Evolutionary conservation across 306 rosid genomes (phyloP).

Genomic region (Castanospermum australe): DNA sequence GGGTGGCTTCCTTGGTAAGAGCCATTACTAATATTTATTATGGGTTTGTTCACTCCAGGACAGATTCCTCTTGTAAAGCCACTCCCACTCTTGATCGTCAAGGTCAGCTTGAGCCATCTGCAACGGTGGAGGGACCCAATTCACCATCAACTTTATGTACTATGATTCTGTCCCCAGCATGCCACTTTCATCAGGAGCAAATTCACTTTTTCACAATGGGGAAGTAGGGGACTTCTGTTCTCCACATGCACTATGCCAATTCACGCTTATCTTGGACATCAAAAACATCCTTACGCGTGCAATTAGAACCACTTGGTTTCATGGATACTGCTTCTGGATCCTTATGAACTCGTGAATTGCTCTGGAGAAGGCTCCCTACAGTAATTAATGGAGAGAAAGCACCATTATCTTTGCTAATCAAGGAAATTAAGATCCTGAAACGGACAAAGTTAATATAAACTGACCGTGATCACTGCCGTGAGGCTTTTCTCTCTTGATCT

Average conservation of each 20-base stretch:
- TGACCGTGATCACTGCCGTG: background rate
- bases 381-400: background rate
- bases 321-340: background rate
- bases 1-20: background rate
- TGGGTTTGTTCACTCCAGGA: too few relatives aligned
- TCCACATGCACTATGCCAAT: too few relatives aligned
- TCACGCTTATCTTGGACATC: background rate
- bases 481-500: background rate
- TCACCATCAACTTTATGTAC: background rate
- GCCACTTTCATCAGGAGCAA: background rate
- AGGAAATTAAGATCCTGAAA: background rate
- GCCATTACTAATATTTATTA: background rate
- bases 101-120: background rate
- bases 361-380: background rate
- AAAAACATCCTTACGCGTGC: background rate
- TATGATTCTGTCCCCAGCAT: background rate
- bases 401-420: background rate
- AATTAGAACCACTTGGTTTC: background rate
- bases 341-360: background rate
- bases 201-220: too few relatives aligned
- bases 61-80: background rate
- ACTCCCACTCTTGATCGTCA: slow-evolving; percentile 6
- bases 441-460: background rate
- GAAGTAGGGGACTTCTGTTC: too few relatives aligned
- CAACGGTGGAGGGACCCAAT: background rate